phyloP scores from a whole-genome alignment of 768 basidiomycete species.

The Filobasidium wieringae region DNA sequence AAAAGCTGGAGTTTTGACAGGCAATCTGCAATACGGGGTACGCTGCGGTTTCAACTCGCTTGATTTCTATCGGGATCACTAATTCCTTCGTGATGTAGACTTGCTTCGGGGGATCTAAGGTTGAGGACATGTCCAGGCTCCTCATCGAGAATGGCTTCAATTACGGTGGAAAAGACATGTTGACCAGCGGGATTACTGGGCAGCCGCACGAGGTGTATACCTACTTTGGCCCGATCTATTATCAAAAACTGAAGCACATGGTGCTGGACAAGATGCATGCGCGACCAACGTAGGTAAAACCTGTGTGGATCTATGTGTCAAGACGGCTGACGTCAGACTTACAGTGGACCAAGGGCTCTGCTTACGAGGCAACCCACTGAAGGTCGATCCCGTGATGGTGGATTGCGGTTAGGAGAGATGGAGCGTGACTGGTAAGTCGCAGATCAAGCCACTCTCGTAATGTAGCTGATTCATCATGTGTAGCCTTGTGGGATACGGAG shows the following conservation, averaged over 20 bases:
- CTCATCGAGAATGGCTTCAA: conserved; percentile 89
- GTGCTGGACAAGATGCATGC: conserved; percentile 99
- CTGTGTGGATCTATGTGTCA: conserved; percentile 3
- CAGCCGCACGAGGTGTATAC: conserved; percentile 93
- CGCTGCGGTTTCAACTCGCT: background rate
- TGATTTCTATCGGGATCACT: background rate
- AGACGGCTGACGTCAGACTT: background rate
- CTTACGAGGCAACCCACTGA: conserved; percentile 96
- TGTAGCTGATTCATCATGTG: background rate
- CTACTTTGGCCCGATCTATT: conserved; percentile 97
- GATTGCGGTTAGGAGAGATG: conserved; percentile 95
- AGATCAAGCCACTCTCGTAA: background rate
- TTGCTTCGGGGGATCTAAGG: conserved; percentile 96
- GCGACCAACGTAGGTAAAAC: conserved; percentile 60
- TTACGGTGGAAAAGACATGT: conserved; percentile 98
- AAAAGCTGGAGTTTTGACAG: conserved; percentile 85
- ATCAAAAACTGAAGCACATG: conserved; percentile 98
- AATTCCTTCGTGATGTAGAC: conserved; percentile 13
- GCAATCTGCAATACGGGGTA: conserved; percentile 44
- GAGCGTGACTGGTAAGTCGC: conserved; percentile 74
- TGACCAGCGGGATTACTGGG: conserved; percentile 95
- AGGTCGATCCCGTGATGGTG: conserved; percentile 94
- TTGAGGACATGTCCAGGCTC: conserved; percentile 96
- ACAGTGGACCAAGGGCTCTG: conserved; percentile 86
- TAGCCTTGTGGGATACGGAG: conserved; percentile 82